Conservation (phyloP, 371 early-diverging fungal genomes). For the Apophysomyces ossiformis region DNA sequence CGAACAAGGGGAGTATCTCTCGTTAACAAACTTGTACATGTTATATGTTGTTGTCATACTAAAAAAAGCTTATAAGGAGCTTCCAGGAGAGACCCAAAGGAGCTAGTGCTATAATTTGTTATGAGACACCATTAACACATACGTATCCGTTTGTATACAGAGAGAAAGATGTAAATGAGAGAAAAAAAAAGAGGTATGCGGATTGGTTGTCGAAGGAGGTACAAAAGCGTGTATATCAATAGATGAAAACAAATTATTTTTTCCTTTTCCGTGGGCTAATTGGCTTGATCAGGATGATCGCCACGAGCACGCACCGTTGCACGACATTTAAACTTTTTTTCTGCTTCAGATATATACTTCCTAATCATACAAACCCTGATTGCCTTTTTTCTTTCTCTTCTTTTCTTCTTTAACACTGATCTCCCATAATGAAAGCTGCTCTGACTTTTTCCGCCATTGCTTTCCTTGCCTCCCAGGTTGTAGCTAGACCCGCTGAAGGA, state of each 20-base stretch:
- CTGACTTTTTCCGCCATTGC: constrained; percentile 11
- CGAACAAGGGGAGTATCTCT: too few relatives aligned
- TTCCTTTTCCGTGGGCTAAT: constrained; percentile 4
- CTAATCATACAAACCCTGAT: not conserved
- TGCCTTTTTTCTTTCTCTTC: not conserved
- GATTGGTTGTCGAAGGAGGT: not conserved
- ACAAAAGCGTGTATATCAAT: not conserved
- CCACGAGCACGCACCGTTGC: constrained; percentile 1
- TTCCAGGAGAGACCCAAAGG: too few relatives aligned
- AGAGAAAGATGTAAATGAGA: not conserved
- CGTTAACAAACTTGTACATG: too few relatives aligned
- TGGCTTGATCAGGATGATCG: constrained; percentile 6
- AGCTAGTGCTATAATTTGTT: too few relatives aligned
- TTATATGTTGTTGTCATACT: too few relatives aligned
- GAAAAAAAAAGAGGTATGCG: not conserved
- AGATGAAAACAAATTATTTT: constrained; percentile 10
- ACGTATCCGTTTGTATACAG: not conserved
- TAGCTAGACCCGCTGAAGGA: constrained; percentile 5
- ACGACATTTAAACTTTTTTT: constrained; percentile 5
- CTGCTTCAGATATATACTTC: not conserved
- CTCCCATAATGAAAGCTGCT: not conserved
- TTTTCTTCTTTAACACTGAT: not conserved
- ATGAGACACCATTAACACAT: too few relatives aligned
- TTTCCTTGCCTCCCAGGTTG: constrained; percentile 14
- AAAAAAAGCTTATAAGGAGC: too few relatives aligned